phyloP scores from a whole-genome alignment of 352 stramenopile genomes.

The Phytopythium litorale region DNA sequence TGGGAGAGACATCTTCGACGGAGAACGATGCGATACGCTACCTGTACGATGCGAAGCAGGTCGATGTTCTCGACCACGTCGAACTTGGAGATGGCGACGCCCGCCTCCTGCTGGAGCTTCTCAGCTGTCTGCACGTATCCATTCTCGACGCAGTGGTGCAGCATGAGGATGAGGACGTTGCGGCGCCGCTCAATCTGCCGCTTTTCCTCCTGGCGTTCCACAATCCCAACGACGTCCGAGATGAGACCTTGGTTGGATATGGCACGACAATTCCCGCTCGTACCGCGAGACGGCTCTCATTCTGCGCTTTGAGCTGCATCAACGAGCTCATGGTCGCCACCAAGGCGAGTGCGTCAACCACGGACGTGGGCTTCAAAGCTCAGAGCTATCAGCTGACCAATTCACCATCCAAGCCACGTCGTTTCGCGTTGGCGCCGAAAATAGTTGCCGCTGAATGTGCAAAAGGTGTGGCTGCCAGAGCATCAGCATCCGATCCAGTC shows the following conservation, averaged over 20 bases:
- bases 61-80: slow-evolving; percentile 93
- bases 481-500: too few relatives aligned
- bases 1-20: not conserved
- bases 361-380: not conserved
- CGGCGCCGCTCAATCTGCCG: slow-evolving; percentile 77
- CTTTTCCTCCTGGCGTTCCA: slow-evolving; percentile 71
- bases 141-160: slow-evolving; percentile 84
- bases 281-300: slow-evolving; percentile 74
- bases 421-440: not conserved
- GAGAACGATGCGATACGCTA: slow-evolving; percentile 7
- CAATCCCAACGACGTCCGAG: not conserved
- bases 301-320: slow-evolving; percentile 80
- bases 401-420: not conserved
- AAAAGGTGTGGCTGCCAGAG: not conserved
- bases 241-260: not conserved
- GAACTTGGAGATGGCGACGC: slow-evolving; percentile 83
- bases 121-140: slow-evolving; percentile 85
- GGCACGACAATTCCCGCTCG: not conserved
- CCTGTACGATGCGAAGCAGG: slow-evolving; percentile 78
- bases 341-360: not conserved
- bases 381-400: too few relatives aligned
- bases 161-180: slow-evolving; percentile 82
- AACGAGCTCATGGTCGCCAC: slow-evolving; percentile 62
- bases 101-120: slow-evolving; percentile 83
- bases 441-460: not conserved